phyloP scores from a whole-genome alignment of 345 rosid species.

The Triadica sebifera region DNA sequence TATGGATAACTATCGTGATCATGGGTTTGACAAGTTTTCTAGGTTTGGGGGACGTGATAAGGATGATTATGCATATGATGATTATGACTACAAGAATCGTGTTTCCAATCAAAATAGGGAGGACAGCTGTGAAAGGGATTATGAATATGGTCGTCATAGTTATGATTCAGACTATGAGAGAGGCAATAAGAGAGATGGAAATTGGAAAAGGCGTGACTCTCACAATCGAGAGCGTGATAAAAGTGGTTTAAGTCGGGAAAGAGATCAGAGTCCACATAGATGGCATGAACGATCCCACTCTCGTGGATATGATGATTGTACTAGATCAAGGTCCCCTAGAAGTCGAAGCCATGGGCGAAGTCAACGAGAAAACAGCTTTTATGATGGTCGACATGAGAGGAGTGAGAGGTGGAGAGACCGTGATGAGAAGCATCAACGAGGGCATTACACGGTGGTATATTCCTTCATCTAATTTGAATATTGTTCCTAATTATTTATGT shows the following conservation, averaged over 20 bases:
- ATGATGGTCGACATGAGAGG: conserved; percentile 62
- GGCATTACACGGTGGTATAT: conserved; percentile 61
- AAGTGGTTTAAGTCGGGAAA: conserved; percentile 69
- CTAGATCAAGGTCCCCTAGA: conserved; percentile 81
- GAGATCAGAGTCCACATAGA: conserved; percentile 71
- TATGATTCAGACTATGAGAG: conserved; percentile 92
- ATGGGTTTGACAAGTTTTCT: conserved; percentile 58
- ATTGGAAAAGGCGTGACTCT: conserved; percentile 60
- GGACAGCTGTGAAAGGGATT: conserved; percentile 65
- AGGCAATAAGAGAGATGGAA: conserved; percentile 67
- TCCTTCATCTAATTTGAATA: conserved; percentile 1
- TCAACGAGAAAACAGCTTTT: conserved; percentile 77
- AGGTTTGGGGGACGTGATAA: conserved; percentile 59
- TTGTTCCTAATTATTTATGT: conserved; percentile 15
- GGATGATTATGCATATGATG: conserved; percentile 59
- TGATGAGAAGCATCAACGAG: conserved; percentile 62
- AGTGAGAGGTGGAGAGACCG: conserved; percentile 68
- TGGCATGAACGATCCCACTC: conserved; percentile 64
- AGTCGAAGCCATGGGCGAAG: conserved; percentile 64
- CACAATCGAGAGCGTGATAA: conserved; percentile 69
- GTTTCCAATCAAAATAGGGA: conserved; percentile 56
- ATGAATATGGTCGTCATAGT: conserved; percentile 66
- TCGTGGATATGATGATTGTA: conserved; percentile 57
- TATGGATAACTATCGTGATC: conserved; percentile 59
- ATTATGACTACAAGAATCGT: conserved; percentile 53